These are phyloP conservation scores for Fusarium armeniacum DNA, from an alignment of 2,329 filamentous ascomycete species.

Conservation along the genomic window DNA sequence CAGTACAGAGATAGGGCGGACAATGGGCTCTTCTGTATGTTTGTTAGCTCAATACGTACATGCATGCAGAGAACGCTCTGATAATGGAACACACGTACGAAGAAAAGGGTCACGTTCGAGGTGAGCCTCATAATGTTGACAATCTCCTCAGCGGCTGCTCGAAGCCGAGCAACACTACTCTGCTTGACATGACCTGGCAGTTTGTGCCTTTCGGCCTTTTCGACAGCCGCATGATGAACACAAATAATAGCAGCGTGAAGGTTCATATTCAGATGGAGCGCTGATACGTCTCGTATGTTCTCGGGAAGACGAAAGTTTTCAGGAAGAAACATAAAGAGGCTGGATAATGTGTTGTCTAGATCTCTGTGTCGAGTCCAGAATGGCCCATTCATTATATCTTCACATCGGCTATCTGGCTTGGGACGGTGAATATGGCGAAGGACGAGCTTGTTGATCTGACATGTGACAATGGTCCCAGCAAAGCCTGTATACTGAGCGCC, in stretches of 20 bases:
- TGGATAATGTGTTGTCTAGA: slow-evolving; percentile 84
- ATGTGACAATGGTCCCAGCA: slow-evolving; percentile 78
- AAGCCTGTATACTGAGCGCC: slow-evolving; percentile 77
- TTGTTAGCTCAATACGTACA: background rate
- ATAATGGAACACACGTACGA: slow-evolving; percentile 65
- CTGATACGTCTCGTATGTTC: slow-evolving; percentile 76
- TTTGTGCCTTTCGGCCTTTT: slow-evolving; percentile 81
- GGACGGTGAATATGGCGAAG: slow-evolving; percentile 83
- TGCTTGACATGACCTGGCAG: slow-evolving; percentile 75
- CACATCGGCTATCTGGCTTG: slow-evolving; percentile 76
- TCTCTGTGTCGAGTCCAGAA: slow-evolving; percentile 90
- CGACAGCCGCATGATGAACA: slow-evolving; percentile 88
- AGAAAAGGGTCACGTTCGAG: slow-evolving; percentile 75
- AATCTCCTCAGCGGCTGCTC: slow-evolving; percentile 86
- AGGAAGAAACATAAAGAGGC: slow-evolving; percentile 83
- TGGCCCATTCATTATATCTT: slow-evolving; percentile 79
- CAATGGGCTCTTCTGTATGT: slow-evolving; percentile 53
- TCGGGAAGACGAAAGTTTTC: slow-evolving; percentile 79
- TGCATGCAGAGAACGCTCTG: background rate
- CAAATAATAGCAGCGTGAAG: slow-evolving; percentile 91
- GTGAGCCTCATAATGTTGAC: slow-evolving; percentile 85
- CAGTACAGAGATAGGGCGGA: slow-evolving; percentile 85
- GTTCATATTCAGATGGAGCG: slow-evolving; percentile 88
- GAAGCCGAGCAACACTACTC: slow-evolving; percentile 79
- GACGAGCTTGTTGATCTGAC: slow-evolving; percentile 85